Evolutionary conservation across 2,329 filamentous ascomycete species (phyloP).

Genomic region (Trichophyton benhamiae): DNA sequence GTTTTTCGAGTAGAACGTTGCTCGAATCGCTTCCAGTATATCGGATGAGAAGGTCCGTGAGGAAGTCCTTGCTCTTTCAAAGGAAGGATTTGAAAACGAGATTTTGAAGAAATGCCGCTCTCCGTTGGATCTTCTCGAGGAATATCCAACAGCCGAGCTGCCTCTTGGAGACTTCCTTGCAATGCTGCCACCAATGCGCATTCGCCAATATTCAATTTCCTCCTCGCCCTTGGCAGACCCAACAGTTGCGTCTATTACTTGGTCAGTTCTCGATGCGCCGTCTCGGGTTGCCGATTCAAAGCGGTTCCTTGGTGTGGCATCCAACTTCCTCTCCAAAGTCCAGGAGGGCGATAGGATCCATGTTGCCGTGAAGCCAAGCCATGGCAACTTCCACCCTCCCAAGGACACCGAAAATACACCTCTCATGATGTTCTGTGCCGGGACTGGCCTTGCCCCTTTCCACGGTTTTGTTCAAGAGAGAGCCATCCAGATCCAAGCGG

Average conservation of each 20-base stretch:
- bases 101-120: background rate
- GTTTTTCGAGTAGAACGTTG: background rate
- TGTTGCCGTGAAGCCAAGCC: background rate
- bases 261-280: background rate
- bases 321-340: background rate
- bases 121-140: background rate
- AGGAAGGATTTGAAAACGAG: background rate
- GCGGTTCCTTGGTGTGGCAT: background rate
- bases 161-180: background rate
- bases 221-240: background rate
- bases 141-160: background rate
- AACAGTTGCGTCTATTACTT: background rate
- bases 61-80: background rate
- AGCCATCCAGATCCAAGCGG: background rate
- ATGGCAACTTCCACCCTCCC: conserved; percentile 1
- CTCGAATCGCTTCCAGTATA: background rate
- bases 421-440: background rate
- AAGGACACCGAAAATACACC: conserved; percentile 1
- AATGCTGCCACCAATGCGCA: conserved; percentile 1
- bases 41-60: background rate
- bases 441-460: background rate
- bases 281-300: background rate
- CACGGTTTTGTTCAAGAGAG: background rate
- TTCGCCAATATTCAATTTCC: conserved; percentile 1
- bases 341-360: background rate